These are phyloP conservation scores for Dimargaris xerosporica DNA, from an alignment of 192 early-diverging fungal species.

Conservation along the genomic window DNA sequence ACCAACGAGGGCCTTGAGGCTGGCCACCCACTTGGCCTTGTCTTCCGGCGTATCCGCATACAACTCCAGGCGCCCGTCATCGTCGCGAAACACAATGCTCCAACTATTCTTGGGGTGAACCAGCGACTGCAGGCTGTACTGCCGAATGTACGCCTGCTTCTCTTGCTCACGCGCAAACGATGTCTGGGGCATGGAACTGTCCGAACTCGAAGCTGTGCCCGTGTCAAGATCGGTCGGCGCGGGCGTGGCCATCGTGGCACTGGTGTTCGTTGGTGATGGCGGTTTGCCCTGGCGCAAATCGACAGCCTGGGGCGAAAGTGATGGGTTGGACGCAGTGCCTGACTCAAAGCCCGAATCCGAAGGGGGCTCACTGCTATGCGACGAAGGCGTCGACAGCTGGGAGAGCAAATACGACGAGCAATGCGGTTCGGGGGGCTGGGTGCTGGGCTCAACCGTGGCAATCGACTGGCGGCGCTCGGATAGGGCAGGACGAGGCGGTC, in stretches of 20 bases:
- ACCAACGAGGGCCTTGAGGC: not conserved
- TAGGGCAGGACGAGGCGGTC: no score
- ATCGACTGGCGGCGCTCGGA: not conserved
- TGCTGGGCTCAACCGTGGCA: not conserved
- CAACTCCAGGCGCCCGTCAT: slow-evolving; percentile 3
- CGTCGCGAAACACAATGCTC: slow-evolving; percentile 7
- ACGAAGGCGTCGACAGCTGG: not conserved
- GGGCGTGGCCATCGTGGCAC: not conserved
- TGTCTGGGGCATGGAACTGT: not conserved
- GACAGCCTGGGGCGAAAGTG: no score
- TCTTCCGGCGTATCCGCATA: slow-evolving; percentile 9
- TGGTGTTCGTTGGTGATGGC: not conserved
- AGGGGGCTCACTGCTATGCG: not conserved
- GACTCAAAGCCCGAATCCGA: not conserved
- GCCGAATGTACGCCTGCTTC: slow-evolving; percentile 1
- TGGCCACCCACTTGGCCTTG: not conserved
- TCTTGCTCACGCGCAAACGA: not conserved
- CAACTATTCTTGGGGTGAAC: not conserved
- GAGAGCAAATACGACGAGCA: no score
- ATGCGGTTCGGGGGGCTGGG: no score
- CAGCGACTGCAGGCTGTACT: not conserved
- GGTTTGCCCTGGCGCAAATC: not conserved
- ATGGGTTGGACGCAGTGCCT: not conserved
- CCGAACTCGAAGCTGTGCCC: no score
- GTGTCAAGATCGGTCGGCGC: not conserved